Conservation (phyloP, 306 rosid genomes). For the Prosopis cineraria region DNA sequence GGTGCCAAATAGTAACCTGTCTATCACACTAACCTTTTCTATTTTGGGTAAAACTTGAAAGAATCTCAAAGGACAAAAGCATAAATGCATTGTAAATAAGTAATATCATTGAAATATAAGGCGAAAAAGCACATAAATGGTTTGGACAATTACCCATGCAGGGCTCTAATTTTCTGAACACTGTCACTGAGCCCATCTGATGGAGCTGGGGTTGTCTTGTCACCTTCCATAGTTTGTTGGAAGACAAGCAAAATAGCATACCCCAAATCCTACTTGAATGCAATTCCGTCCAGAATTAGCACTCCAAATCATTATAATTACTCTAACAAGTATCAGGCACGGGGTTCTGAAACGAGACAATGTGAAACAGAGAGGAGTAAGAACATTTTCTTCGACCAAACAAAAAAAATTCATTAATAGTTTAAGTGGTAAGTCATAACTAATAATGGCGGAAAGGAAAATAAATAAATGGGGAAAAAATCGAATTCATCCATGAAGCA, state of each 20-base stretch:
- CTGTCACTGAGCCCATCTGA: conserved; percentile 48
- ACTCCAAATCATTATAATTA: conserved; percentile 69
- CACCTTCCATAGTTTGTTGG: conserved; percentile 69
- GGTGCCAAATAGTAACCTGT: neutral
- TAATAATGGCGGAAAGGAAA: neutral
- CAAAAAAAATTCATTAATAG: neutral
- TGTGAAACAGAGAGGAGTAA: conserved; percentile 12
- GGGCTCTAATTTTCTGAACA: conserved; percentile 55
- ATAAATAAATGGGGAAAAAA: neutral
- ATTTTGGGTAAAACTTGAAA: conserved; percentile 4
- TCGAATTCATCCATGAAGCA: neutral
- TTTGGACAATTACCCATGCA: conserved; percentile 64
- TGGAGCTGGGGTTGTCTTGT: conserved; percentile 51
- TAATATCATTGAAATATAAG: conserved; percentile 7
- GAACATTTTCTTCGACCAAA: neutral
- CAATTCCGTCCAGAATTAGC: conserved; percentile 43
- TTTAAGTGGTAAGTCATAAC: neutral
- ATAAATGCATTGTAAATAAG: conserved; percentile 15
- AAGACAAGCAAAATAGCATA: conserved; percentile 48
- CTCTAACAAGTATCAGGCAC: conserved; percentile 38
- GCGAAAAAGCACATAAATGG: neutral
- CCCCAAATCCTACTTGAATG: conserved; percentile 52
- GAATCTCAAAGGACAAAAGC: conserved; percentile 21
- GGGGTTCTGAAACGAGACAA: conserved; percentile 32
- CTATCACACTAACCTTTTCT: neutral